Conservation (phyloP, 139 green algal species). For the Volvox africanus region DNA sequence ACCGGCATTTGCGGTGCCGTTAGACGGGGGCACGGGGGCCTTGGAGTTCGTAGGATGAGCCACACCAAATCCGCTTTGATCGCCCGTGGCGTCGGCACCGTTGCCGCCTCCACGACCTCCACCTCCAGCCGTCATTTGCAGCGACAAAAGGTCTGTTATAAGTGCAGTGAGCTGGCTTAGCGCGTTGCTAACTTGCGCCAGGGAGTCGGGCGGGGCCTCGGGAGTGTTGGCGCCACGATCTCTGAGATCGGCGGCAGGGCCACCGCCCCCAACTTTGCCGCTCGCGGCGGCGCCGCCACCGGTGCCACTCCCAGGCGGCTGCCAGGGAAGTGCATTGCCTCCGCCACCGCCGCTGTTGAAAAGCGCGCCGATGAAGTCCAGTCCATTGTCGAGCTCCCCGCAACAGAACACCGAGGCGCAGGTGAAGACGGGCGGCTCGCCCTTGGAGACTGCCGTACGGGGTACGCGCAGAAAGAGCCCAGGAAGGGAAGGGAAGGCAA, state of each 20-base stretch:
- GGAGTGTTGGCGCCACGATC: neutral
- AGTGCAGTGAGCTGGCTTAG: neutral
- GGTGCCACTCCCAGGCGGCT: neutral
- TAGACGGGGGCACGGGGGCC: neutral
- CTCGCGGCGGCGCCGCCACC: neutral
- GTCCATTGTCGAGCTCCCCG: slow-evolving; percentile 15
- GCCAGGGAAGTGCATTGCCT: neutral
- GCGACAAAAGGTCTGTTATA: neutral
- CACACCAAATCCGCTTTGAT: neutral
- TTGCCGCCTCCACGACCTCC: neutral
- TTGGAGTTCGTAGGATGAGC: neutral
- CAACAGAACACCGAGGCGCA: slow-evolving; percentile 53
- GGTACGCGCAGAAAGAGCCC: no score
- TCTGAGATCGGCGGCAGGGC: neutral
- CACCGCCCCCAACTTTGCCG: no score
- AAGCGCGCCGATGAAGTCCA: neutral
- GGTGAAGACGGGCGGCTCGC: neutral
- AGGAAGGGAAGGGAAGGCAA: no score
- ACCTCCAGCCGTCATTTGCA: neutral
- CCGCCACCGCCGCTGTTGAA: neutral
- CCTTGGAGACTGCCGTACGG: neutral
- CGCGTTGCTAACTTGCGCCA: slow-evolving; percentile 1
- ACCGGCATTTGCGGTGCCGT: neutral
- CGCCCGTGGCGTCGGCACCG: neutral
- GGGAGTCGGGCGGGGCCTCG: neutral